A percentile compares a stretch with the other conserved stretches of the same genome.
Evolutionary conservation across 2,329 filamentous ascomycete genomes (phyloP).

Genomic region (Pyrenophora seminiperda): DNA sequence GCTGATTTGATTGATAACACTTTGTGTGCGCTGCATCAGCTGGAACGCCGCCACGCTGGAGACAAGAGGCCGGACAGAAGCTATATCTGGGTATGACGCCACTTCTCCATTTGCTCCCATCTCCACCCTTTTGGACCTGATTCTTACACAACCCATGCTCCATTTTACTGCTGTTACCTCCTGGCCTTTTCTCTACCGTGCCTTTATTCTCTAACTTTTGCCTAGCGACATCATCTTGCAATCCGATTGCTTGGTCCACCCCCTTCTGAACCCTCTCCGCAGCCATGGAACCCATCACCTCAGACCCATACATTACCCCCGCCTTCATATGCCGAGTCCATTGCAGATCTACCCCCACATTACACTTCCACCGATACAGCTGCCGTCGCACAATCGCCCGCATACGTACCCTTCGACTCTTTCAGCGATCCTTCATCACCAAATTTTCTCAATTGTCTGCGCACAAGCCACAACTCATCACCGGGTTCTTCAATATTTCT

Average conservation of each 20-base stretch:
- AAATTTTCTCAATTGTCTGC: slow-evolving; percentile 35
- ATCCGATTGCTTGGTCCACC: slow-evolving; percentile 25
- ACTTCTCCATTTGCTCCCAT: slow-evolving; percentile 31
- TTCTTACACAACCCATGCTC: slow-evolving; percentile 15
- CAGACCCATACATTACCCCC: slow-evolving; percentile 36
- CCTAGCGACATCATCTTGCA: slow-evolving; percentile 32
- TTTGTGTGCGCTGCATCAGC: slow-evolving; percentile 35
- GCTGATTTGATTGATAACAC: slow-evolving; percentile 34
- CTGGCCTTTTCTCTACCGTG: slow-evolving; percentile 7
- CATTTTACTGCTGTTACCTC: slow-evolving; percentile 7
- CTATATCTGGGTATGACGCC: slow-evolving; percentile 43
- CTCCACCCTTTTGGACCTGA: slow-evolving; percentile 25
- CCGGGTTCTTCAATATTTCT: slow-evolving; percentile 37
- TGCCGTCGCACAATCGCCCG: slow-evolving; percentile 44
- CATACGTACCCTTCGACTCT: slow-evolving; percentile 40
- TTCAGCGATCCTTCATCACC: slow-evolving; percentile 41
- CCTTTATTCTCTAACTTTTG: slow-evolving; percentile 28
- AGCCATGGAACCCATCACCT: slow-evolving; percentile 33
- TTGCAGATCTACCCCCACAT: slow-evolving; percentile 52
- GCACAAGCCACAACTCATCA: slow-evolving; percentile 36
- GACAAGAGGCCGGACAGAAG: slow-evolving; percentile 22
- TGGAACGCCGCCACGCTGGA: slow-evolving; percentile 33
- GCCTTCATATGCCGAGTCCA: slow-evolving; percentile 52
- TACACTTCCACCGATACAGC: slow-evolving; percentile 52
- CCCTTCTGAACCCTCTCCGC: slow-evolving; percentile 25